Evolutionary conservation across 495 filamentous ascomycete species (phyloP), one percentile per base, ranked within the genome.

Genomic region (Penicillium coffeae): DNA sequence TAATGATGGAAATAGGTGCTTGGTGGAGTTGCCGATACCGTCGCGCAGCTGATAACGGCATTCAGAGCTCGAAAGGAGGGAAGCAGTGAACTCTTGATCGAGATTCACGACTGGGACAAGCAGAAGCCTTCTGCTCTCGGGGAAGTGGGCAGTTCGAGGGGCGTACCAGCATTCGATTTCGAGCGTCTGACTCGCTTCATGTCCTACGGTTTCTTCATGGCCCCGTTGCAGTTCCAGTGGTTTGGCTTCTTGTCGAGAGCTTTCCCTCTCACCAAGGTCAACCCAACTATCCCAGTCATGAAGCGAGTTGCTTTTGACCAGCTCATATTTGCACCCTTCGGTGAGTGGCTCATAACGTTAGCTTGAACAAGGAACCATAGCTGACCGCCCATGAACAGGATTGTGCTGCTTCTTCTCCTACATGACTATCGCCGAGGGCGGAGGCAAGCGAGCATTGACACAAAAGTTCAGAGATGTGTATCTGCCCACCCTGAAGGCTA

Each of bases 381-480:
- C 50, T 63, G 58, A 58, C 51, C 41, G 14, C 27, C 8, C 27
- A 4, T 22, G 35, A 35, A n/a, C 51, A 89, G 86, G 86, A 64
- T 79, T 98, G 47, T 88, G 79, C 3, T 77, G 74, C 63, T 98
- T 98, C 76, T 99, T 99, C 67, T 89, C 86, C 0, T 93, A 85
- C 66, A 96, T 99, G 91, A 96, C 93, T 0, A 66, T 97, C 27
- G 89, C 94, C 10, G 94, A 99, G 67, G 94, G 94, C 21, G 93
- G 94, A 30, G 90, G 90, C 16, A 80, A 77, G 61, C 77, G 87
- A 54, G 90, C 85, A 3, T 80, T 99, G 21, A 70, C 73, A 34
- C 76, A 86, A 48, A 99, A 99, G 70, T 84, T 99, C 60, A 81
- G 86, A 56, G 89, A 96, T 59, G 91, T 96, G 56, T 99, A 96